Evolutionary conservation across 805 yeast genomes (phyloP), one percentile per base, ranked within the genome.

Genomic region (Starmerella geochares): DNA sequence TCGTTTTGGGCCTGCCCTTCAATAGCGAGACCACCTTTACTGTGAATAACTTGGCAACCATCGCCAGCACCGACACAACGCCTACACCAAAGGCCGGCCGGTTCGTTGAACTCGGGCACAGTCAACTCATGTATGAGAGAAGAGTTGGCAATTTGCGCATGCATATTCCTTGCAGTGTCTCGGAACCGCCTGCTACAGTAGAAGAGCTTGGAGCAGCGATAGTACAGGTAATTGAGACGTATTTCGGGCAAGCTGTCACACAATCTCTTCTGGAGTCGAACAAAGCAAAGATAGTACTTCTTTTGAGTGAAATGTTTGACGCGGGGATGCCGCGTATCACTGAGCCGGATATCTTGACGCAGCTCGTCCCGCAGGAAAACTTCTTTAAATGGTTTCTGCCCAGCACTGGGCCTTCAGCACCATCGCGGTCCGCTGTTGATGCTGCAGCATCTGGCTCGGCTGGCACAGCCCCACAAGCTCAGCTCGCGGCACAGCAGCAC

Each of bases 251-350:
- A 31, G 80, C 80, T 2, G 61, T 87, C 27, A 72, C 78, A 2
- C 64, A 77, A 1, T 61, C 74, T 23, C 82, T 80, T 56, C 66
- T 92, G 10, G 80, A 76, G 48, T 75, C 81, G 40, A 82, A 86
- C 60, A 74, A 73, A 55, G 94, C 86, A 60, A 77, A 83, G 1
- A 65, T 87, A 40, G 74, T 83, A 28, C 69, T 86, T 58, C 65
- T 90, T 32, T 67, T 88, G 53, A 82, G 79, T 59, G 92, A 84
- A 60, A 77, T 85, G 78, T 61, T 87, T 13, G 94, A 86, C 57
- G 80, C 78, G 35, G 88, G 90, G 3, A 71, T 74, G 29, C 94
- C 96, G 2, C 76, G 76, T 54, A 69, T 76, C 42, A 79, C 86
- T 0, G 95, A 87, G 55, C 70, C 78, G 47, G 85, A 86, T 62